phyloP scores from a whole-genome alignment of 2,329 filamentous ascomycete species.

The Fusarium haematococcum region DNA sequence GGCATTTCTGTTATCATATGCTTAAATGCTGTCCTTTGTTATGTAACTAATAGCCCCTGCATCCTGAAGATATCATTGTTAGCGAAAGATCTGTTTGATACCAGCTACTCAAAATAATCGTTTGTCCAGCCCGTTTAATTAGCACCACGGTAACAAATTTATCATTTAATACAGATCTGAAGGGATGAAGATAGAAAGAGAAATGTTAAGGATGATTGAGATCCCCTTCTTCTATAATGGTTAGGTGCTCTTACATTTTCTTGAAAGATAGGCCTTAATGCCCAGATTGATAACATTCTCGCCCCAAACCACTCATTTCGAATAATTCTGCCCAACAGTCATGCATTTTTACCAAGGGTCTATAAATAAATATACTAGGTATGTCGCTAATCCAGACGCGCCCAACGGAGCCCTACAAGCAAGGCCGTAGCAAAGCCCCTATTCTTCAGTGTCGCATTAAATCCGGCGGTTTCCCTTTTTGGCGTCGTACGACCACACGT shows the following conservation, averaged over 20 bases:
- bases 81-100: too few species aligned
- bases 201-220: neutral
- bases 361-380: neutral
- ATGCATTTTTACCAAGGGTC: neutral
- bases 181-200: neutral
- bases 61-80: too few species aligned
- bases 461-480: neutral
- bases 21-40: too few species aligned
- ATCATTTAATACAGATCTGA: neutral
- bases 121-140: neutral
- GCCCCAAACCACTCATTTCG: neutral
- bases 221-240: neutral
- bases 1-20: too few species aligned
- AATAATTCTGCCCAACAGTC: neutral
- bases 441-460: neutral
- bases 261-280: too few species aligned
- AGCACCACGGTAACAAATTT: neutral
- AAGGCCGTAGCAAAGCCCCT: neutral
- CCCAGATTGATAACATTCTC: neutral
- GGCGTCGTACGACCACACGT: neutral
- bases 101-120: rapidly evolving
- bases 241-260: neutral
- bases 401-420: neutral
- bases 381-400: neutral
- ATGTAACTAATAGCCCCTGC: too few species aligned